A percentile compares a stretch with the other conserved stretches of the same genome.
These are phyloP conservation scores for Eucalyptus erythrocorys DNA, from an alignment of 345 rosid species.

Conservation along the genomic window DNA sequence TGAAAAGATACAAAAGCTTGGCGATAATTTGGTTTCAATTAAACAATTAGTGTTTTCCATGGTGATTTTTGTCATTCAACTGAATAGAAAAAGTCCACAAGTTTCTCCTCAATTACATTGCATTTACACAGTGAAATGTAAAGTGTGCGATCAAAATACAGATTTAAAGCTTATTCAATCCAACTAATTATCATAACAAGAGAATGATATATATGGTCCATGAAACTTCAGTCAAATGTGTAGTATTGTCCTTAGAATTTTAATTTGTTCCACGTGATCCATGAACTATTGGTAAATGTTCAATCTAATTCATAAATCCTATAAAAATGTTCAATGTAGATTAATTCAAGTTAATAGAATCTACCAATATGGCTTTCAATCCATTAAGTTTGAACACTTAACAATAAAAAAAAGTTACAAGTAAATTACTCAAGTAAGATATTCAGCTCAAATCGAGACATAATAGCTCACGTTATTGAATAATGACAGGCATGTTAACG, in stretches of 20 bases:
- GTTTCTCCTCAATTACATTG: neutral
- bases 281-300: fast-evolving
- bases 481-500: neutral
- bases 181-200: neutral
- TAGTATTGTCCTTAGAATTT: neutral
- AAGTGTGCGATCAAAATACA: neutral
- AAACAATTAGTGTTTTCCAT: neutral
- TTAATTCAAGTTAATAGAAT: neutral
- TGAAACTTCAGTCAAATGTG: too few relatives aligned
- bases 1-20: neutral
- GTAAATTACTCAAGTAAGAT: neutral
- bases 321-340: neutral
- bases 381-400: fast-evolving
- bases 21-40: neutral
- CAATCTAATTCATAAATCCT: neutral
- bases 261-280: neutral
- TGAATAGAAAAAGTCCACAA: neutral
- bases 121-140: neutral
- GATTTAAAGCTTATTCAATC: neutral
- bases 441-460: fast-evolving
- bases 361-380: neutral
- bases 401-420: neutral
- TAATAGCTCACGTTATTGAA: neutral
- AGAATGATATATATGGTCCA: neutral
- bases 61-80: neutral